Percentiles rank a stretch among this genome's conserved stretches.
Evolutionary conservation across 2,329 filamentous ascomycete species (phyloP).

Genomic region (Nannizzia gypsea): DNA sequence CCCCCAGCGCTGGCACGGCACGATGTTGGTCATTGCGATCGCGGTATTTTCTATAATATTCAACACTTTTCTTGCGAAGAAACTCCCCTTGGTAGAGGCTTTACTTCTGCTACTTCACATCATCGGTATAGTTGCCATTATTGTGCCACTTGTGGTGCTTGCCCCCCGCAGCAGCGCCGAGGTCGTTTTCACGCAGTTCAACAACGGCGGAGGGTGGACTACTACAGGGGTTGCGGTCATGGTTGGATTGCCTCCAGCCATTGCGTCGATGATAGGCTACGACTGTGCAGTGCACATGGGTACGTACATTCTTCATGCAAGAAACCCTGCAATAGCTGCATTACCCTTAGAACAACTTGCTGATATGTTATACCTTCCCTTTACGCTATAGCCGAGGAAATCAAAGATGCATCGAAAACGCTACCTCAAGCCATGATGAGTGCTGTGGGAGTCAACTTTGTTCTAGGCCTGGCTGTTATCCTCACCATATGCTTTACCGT

Average conservation of each 20-base stretch:
- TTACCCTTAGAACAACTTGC: conserved; percentile 1
- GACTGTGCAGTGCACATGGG: conserved; percentile 38
- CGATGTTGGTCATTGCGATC: conserved; percentile 33
- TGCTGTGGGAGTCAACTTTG: conserved; percentile 40
- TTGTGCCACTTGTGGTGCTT: conserved; percentile 34
- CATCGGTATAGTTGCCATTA: conserved; percentile 32
- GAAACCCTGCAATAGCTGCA: neutral
- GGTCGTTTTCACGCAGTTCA: conserved; percentile 32
- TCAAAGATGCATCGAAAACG: conserved; percentile 37
- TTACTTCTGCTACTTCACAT: conserved; percentile 34
- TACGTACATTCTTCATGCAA: conserved; percentile 17
- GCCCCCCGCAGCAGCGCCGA: conserved; percentile 28
- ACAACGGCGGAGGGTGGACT: conserved; percentile 32
- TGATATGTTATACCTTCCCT: neutral
- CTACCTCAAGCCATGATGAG: conserved; percentile 43
- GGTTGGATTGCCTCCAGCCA: conserved; percentile 30
- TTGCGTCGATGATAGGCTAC: conserved; percentile 32
- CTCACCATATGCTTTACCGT: conserved; percentile 46
- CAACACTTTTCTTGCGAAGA: conserved; percentile 32
- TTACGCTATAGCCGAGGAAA: conserved; percentile 27
- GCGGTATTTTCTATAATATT: conserved; percentile 30
- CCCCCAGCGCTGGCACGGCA: conserved; percentile 35
- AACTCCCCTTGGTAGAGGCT: conserved; percentile 30
- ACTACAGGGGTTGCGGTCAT: conserved; percentile 27
- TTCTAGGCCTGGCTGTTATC: conserved; percentile 46